A percentile compares a stretch with the other conserved stretches of the same genome.
phyloP scores from a whole-genome alignment of 345 rosid species.

The Microthlaspi erraticum region DNA sequence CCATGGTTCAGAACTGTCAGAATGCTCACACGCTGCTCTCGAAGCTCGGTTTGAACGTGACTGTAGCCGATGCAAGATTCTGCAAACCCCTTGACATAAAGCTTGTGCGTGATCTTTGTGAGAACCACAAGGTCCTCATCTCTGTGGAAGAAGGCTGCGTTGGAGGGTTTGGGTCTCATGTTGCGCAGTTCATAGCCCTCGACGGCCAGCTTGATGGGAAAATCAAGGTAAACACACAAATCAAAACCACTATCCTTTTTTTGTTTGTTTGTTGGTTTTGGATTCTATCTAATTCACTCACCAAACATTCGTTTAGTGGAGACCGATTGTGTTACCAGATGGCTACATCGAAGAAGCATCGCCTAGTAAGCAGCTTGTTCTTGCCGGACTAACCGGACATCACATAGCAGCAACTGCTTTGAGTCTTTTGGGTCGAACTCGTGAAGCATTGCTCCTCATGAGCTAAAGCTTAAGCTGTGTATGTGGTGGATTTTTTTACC shows the following conservation, averaged over 20 bases:
- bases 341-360: slow-evolving; percentile 76
- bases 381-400: slow-evolving; percentile 86
- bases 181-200: slow-evolving; percentile 86
- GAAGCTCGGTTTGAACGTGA: slow-evolving; percentile 78
- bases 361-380: slow-evolving; percentile 71
- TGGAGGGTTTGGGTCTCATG: slow-evolving; percentile 94
- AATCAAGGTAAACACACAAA: slow-evolving; percentile 58
- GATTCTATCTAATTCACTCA: background rate
- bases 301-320: slow-evolving; percentile 65
- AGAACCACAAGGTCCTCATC: slow-evolving; percentile 67
- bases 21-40: slow-evolving; percentile 83
- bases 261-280: background rate
- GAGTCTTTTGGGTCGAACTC: slow-evolving; percentile 79
- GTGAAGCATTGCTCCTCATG: slow-evolving; percentile 87
- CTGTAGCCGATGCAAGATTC: slow-evolving; percentile 93
- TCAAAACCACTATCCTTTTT: background rate
- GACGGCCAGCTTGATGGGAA: slow-evolving; percentile 88
- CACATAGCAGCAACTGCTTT: slow-evolving; percentile 90
- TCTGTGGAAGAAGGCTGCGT: slow-evolving; percentile 93
- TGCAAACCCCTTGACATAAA: slow-evolving; percentile 91
- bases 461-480: slow-evolving; percentile 47
- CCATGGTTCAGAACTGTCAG: slow-evolving; percentile 92
- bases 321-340: slow-evolving; percentile 88
- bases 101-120: slow-evolving; percentile 75
- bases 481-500: background rate